Conservation (phyloP, 2,329 filamentous ascomycete species). For the Aureobasidium zeae region DNA sequence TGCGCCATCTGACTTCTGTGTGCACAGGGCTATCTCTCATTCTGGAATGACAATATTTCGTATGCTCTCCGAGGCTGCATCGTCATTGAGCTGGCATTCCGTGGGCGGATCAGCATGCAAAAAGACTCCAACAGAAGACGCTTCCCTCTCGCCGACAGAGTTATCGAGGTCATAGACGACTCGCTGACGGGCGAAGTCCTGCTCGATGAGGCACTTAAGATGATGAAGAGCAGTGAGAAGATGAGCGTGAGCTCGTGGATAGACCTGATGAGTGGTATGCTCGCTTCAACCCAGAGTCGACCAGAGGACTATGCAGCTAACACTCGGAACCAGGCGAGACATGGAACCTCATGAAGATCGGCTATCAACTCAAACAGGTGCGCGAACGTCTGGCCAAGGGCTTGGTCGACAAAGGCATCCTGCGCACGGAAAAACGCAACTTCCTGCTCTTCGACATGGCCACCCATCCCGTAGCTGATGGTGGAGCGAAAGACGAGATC, state of each 20-base stretch:
- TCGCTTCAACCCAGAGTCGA: constrained; percentile 7
- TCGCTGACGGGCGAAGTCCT: constrained; percentile 93
- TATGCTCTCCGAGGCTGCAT: constrained; percentile 97
- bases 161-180: constrained; percentile 96
- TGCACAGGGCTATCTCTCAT: constrained; percentile 82
- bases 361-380: constrained; percentile 98
- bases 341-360: constrained; percentile 99
- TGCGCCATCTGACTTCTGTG: background rate
- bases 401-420: constrained; percentile 94
- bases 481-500: constrained; percentile 95
- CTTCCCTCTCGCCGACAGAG: constrained; percentile 82
- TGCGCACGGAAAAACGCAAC: constrained; percentile 97
- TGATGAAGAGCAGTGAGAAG: constrained; percentile 99
- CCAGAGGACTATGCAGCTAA: constrained; percentile 1
- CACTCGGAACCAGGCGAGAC: constrained; percentile 65
- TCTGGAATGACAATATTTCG: constrained; percentile 99
- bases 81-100: constrained; percentile 92
- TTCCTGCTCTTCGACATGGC: constrained; percentile 99
- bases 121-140: constrained; percentile 86
- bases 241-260: constrained; percentile 99
- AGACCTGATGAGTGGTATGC: constrained; percentile 90
- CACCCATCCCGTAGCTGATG: constrained; percentile 92
- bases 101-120: constrained; percentile 96
- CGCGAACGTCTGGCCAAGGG: constrained; percentile 95
- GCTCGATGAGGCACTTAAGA: constrained; percentile 94